Evolutionary conservation across 2,329 filamentous ascomycete species (phyloP).

Genomic region (Fusarium robinianum): DNA sequence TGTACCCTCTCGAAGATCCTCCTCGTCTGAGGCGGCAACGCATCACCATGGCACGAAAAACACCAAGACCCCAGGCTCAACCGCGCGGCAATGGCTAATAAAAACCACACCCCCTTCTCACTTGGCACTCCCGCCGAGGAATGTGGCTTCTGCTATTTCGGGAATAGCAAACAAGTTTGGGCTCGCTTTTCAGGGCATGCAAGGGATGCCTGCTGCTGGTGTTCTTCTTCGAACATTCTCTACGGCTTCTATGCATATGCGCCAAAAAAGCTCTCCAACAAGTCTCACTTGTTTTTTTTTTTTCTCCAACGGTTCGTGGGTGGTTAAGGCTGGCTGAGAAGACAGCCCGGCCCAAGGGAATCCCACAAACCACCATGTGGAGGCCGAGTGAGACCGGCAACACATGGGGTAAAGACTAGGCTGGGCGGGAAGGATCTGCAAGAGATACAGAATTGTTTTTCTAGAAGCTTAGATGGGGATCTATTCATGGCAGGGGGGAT

Average conservation of each 20-base stretch:
- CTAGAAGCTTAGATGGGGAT: too few relatives aligned
- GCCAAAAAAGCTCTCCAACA: conserved; percentile 14
- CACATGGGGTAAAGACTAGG: too few relatives aligned
- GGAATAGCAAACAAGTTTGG: too few relatives aligned
- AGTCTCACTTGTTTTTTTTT: too few relatives aligned
- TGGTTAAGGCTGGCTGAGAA: neutral
- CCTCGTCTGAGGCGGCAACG: neutral
- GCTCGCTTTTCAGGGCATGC: neutral
- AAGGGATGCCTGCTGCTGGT: neutral
- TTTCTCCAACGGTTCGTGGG: conserved; percentile 19
- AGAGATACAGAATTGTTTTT: too few relatives aligned
- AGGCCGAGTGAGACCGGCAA: too few relatives aligned
- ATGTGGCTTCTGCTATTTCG: neutral
- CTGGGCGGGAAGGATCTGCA: too few relatives aligned
- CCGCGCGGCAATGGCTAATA: neutral
- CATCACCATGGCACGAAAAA: too few relatives aligned
- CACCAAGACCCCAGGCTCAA: neutral
- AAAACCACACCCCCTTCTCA: neutral
- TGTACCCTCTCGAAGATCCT: neutral
- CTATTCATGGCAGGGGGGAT: too few relatives aligned
- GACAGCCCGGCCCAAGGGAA: conserved; percentile 1
- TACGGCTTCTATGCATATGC: conserved; percentile 9
- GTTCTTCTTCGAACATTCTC: neutral
- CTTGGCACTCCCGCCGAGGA: neutral
- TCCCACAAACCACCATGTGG: too few relatives aligned